Evolutionary conservation across 495 filamentous ascomycete genomes (phyloP).

Genomic region (Astrothelium macrocarpum): DNA sequence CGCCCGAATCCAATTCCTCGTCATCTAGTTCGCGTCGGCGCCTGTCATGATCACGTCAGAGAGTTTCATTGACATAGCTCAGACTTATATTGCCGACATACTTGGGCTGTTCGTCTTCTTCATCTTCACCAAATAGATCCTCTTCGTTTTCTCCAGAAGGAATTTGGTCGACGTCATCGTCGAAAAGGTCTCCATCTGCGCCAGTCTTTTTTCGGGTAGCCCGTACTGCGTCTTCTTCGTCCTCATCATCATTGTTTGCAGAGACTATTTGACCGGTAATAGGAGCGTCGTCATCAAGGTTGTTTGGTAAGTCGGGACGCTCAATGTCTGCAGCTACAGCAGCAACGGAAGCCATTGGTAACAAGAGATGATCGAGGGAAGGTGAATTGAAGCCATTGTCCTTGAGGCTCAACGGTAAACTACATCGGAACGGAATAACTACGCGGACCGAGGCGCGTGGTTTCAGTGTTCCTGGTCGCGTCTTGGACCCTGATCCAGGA

Average conservation of each 20-base stretch:
- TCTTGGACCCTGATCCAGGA: background rate
- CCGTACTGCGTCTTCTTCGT: constrained; percentile 18
- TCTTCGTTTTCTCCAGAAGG: constrained; percentile 9
- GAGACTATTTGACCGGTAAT: constrained; percentile 17
- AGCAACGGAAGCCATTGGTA: constrained; percentile 25
- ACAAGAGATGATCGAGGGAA: too few species aligned
- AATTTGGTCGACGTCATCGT: constrained; percentile 8
- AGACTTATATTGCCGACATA: constrained; percentile 13
- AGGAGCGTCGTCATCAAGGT: constrained; percentile 24
- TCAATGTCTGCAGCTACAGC: constrained; percentile 21
- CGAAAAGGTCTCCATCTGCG: background rate
- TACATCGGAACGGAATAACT: background rate
- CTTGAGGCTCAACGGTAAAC: background rate
- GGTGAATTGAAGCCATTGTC: too few species aligned
- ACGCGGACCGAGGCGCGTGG: background rate
- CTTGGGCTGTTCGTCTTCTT: constrained; percentile 16
- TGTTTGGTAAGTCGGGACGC: constrained; percentile 17
- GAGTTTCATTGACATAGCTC: constrained; percentile 25
- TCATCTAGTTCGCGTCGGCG: constrained; percentile 54
- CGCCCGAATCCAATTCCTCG: constrained; percentile 71
- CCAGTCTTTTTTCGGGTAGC: constrained; percentile 15
- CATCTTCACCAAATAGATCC: constrained; percentile 22
- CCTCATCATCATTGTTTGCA: constrained; percentile 17
- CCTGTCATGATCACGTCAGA: constrained; percentile 32
- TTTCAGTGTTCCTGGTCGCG: background rate